Evolutionary conservation across 2,329 filamentous ascomycete species (phyloP), one percentile per base, ranked within the genome.

Genomic region (Pseudocercospora fuligena): DNA sequence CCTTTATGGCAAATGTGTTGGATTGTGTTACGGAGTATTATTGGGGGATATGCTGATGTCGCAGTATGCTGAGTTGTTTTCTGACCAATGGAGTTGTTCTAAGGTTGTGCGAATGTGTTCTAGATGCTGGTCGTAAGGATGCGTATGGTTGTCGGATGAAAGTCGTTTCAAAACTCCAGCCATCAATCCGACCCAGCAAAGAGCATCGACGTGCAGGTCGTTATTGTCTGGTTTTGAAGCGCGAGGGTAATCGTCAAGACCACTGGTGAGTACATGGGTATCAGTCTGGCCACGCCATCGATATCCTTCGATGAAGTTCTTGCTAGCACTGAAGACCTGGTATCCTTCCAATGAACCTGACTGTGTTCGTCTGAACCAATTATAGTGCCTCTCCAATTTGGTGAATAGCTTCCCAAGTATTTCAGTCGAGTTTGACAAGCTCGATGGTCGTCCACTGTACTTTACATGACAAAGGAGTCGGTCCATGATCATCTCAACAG

Each of bases 131-230:
- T 97, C 93, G 73, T 95, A 90, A 56, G 98, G 88, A n/a, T n/a
- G n/a, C n/a, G n/a, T n/a, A n/a, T n/a, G n/a, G 79, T 99, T 99
- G 27, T 89, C 87, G 54, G 87, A 82, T 1, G 93, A 92, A 73
- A 97, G 92, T 72, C 90, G 92, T 73, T 89, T 86, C 62, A 99
- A 87, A 16, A 91, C 90, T 70, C 90, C 89, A 47, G 92, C 90
- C 92, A 97, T 97, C 82, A 97, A 88, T n/a, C 94, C 95, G 81
- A 99, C 91, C 95, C 95, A 99, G 61, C 92, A 92, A 78, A 99
- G 91, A 61, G 98, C 85, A 80, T 99, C 95, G 31, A 96, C 90
- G 78, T 99, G 94, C 59, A 99, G 86, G 87, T 99, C 95, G 74
- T 92, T 94, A 0, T 94, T 94, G 78, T 97, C 94, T 25, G 95